A percentile compares a stretch with the other conserved stretches of the same genome.
Conservation (phyloP, 768 basidiomycete genomes). For the Amanita muscaria region DNA sequence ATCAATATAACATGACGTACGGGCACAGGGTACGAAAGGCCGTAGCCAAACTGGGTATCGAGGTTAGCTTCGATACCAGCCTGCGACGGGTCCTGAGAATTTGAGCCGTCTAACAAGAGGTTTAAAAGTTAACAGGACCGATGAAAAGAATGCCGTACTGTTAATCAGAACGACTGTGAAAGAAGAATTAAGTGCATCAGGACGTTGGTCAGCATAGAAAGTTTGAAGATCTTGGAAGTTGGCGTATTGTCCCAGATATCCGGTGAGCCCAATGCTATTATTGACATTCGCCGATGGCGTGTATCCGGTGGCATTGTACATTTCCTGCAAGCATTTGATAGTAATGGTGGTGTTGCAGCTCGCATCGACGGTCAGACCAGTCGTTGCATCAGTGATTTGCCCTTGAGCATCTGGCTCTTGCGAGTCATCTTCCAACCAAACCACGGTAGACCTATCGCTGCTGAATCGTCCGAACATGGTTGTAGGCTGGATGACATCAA, state of each 20-base stretch:
- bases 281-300: constrained; percentile 27
- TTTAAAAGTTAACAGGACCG: constrained; percentile 8
- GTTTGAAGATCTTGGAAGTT: constrained; percentile 41
- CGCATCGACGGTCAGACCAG: constrained; percentile 35
- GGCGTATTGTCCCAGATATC: constrained; percentile 43
- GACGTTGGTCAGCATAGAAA: constrained; percentile 39
- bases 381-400: constrained; percentile 14
- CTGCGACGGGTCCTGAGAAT: constrained; percentile 39
- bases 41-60: constrained; percentile 55
- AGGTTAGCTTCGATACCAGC: constrained; percentile 59
- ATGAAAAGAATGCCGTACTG: constrained; percentile 24
- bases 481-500: constrained; percentile 63
- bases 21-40: constrained; percentile 50
- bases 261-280: constrained; percentile 46
- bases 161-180: constrained; percentile 51
- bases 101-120: constrained; percentile 38
- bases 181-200: constrained; percentile 36
- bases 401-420: constrained; percentile 14
- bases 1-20: constrained; percentile 15
- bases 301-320: constrained; percentile 45
- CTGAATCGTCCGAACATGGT: constrained; percentile 55
- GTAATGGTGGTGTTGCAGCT: constrained; percentile 44
- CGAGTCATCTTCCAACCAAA: constrained; percentile 17
- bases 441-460: constrained; percentile 33
- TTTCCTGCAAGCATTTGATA: constrained; percentile 39